Evolutionary conservation across 2,329 filamentous ascomycete species (phyloP), one percentile per base, ranked within the genome.

Genomic region (Epichloe coenophiala): DNA sequence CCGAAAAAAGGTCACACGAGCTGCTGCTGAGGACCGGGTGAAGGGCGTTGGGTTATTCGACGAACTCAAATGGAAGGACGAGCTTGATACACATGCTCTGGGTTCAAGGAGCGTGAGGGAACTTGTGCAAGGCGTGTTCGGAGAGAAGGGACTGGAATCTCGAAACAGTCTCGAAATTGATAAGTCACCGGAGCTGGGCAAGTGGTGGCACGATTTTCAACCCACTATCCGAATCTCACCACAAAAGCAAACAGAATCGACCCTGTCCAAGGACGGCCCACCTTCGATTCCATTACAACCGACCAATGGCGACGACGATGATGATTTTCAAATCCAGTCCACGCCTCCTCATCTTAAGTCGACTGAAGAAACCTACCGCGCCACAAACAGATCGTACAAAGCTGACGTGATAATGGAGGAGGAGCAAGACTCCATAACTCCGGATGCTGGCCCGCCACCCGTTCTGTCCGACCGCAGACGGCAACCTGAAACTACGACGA

Each of bases 11-110:
- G 59, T 71, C 5, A 67, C 68, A 4, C 68, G 75, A 48, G 59
- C 65, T 4, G 59, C 60, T 4, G 74, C 74, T 4, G 71, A 73
- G 44, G 68, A 68, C 5, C 73, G 70, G 38, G 66, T 81, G 8
- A 73, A 70, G 37, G 77, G 76, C 0, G 68, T 81, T 4, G 74
- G 71, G 0, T 67, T 70, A 1, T 80, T 80, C 54, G 58, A 68
- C 21, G 61, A 66, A 49, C 53, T 53, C 1, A 60, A 62, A 3
- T 77, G 75, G 68, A 66, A 60, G 50, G 53, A 56, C 3, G 58
- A 61, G 31, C 53, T 65, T 33, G 53, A 54, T 11, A 51, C 55
- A 17, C 51, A 57, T 2, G 55, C 56, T 6, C 53, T 65, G 31
- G 53, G 45, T 9, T 59, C 65, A 7, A 56, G 55, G n/a, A 65